Conservation (phyloP, 2,329 filamentous ascomycete genomes). For the Clonostachys rhizophaga region DNA sequence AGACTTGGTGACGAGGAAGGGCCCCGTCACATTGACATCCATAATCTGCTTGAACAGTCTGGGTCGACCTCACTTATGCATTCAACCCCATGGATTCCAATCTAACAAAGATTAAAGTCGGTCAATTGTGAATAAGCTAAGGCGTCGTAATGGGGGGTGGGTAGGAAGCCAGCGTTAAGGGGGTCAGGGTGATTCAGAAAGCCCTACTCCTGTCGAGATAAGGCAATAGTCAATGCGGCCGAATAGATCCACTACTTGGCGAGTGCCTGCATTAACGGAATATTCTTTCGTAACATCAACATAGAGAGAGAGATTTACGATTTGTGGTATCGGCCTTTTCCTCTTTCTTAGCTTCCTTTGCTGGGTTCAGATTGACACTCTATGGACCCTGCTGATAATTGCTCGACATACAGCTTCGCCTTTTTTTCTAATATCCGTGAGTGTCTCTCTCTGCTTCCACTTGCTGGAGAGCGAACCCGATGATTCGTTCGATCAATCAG, state of each 20-base stretch:
- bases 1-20: constrained; percentile 4
- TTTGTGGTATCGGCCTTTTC: constrained; percentile 5
- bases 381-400: too few species aligned
- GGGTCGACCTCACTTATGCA: constrained; percentile 4
- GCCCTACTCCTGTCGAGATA: constrained; percentile 7
- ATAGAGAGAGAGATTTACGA: background rate
- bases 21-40: constrained; percentile 6
- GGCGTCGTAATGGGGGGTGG: too few species aligned
- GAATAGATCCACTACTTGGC: constrained; percentile 3
- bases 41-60: constrained; percentile 4
- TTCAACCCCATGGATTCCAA: background rate
- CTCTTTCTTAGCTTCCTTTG: background rate
- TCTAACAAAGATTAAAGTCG: background rate
- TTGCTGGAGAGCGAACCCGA: too few species aligned
- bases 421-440: too few species aligned
- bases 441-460: too few species aligned
- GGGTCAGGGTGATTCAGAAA: background rate
- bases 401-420: too few species aligned
- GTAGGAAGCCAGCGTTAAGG: too few species aligned
- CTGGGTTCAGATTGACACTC: background rate
- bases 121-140: too few species aligned
- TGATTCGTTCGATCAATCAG: too few species aligned
- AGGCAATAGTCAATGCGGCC: constrained; percentile 10
- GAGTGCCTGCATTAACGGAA: constrained; percentile 3
- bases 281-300: constrained; percentile 6